Percentiles rank a stretch among this genome's conserved stretches.
Evolutionary conservation across 306 rosid species (phyloP).

Genomic region (Hylodesmum podocarpum): DNA sequence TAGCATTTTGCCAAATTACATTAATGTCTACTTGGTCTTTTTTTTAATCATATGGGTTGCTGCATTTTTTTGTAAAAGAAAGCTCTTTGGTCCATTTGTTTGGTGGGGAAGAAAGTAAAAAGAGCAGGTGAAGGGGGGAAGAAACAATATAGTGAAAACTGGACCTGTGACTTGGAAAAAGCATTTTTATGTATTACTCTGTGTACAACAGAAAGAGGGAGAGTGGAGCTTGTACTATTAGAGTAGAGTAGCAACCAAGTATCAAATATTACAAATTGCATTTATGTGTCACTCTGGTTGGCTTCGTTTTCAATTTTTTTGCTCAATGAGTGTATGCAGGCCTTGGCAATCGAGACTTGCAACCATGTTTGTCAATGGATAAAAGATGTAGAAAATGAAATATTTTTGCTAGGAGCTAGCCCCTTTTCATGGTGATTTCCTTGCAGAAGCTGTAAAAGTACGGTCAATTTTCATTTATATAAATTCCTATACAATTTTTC

Average conservation of each 20-base stretch:
- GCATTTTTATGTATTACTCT: not conserved
- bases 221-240: not conserved
- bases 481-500: conserved; percentile 27
- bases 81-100: not conserved
- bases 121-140: not conserved
- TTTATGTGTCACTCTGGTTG: not conserved
- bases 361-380: conserved; percentile 98
- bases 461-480: conserved; percentile 38
- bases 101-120: not conserved
- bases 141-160: not conserved
- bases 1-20: not conserved
- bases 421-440: conserved; percentile 94
- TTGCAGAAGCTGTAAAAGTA: conserved; percentile 55
- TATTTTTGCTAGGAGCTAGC: conserved; percentile 98
- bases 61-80: not conserved
- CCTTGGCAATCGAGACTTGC: conserved; percentile 88
- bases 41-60: not conserved
- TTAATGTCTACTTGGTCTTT: not conserved
- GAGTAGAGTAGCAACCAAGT: not conserved
- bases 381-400: conserved; percentile 92
- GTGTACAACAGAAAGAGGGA: not conserved
- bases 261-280: not conserved
- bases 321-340: conserved; percentile 56
- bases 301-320: conserved; percentile 27
- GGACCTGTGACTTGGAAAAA: not conserved